A percentile compares a stretch with the other conserved stretches of the same genome.
Conservation (phyloP, 2,329 filamentous ascomycete species). For the Monilinia fructicola region DNA sequence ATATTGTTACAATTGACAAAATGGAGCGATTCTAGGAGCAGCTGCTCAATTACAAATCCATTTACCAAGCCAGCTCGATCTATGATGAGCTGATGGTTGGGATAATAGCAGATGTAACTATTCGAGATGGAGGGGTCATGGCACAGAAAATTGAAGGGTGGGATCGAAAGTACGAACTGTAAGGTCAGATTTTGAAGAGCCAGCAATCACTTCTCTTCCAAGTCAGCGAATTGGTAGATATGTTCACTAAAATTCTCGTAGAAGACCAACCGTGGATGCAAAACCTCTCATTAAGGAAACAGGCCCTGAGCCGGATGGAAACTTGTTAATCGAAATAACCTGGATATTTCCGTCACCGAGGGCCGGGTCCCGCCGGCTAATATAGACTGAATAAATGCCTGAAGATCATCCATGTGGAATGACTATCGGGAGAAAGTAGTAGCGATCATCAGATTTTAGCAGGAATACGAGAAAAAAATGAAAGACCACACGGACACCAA, state of each 20-base stretch:
- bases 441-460: no score
- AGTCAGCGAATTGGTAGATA: not conserved
- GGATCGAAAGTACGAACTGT: no score
- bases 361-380: not conserved
- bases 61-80: no score
- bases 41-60: no score
- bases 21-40: no score
- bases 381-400: not conserved
- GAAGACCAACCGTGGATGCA: not conserved
- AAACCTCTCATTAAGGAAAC: not conserved
- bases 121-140: not conserved
- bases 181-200: no score
- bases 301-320: no score
- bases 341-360: not conserved
- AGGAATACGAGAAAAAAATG: not conserved
- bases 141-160: not conserved
- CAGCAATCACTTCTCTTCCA: not conserved
- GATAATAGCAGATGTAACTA: not conserved
- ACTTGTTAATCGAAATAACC: not conserved
- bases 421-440: not conserved
- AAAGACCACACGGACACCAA: no score
- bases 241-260: not conserved
- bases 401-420: not conserved
- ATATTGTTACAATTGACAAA: no score
- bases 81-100: not conserved